phyloP scores from a whole-genome alignment of 2,329 filamentous ascomycete genomes.

The Lachnellula cervina region DNA sequence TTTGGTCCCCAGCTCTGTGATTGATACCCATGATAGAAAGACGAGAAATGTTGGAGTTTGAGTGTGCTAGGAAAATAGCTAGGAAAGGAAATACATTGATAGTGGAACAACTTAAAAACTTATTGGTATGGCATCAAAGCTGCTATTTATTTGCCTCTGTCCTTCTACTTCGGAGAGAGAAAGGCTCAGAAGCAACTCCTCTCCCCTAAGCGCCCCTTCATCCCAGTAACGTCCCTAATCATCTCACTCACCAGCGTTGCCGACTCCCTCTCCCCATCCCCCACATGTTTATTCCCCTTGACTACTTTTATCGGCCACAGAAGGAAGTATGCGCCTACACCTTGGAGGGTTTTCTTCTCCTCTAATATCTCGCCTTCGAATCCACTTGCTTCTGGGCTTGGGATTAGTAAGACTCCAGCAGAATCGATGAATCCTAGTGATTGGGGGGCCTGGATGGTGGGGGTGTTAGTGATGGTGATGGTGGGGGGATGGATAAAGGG shows the following conservation, averaged over 20 bases:
- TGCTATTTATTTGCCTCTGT: background rate
- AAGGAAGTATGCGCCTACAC: conserved; percentile 36
- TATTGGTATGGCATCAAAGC: no score
- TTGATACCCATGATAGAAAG: background rate
- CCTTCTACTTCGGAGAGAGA: background rate
- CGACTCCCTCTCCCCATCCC: conserved; percentile 27
- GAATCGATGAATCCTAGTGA: conserved; percentile 34
- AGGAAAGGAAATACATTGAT: background rate
- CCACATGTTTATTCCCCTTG: conserved; percentile 24
- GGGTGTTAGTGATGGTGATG: no score
- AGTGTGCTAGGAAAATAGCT: background rate
- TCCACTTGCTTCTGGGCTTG: background rate
- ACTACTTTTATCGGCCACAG: conserved; percentile 37
- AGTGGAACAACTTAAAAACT: background rate
- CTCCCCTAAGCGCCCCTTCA: conserved; percentile 33
- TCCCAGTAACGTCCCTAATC: conserved; percentile 38
- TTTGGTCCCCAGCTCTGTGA: background rate
- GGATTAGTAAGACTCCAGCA: background rate
- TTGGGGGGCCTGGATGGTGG: conserved; percentile 24
- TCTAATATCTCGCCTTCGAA: conserved; percentile 18
- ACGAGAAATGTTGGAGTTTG: background rate
- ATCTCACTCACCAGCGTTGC: conserved; percentile 32
- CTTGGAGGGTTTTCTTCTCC: conserved; percentile 17
- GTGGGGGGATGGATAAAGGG: no score
- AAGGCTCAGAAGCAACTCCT: conserved; percentile 15